Evolutionary conservation across 1,284 basidiomycete genomes (phyloP).

Genomic region (Ceratobasidium sp.): DNA sequence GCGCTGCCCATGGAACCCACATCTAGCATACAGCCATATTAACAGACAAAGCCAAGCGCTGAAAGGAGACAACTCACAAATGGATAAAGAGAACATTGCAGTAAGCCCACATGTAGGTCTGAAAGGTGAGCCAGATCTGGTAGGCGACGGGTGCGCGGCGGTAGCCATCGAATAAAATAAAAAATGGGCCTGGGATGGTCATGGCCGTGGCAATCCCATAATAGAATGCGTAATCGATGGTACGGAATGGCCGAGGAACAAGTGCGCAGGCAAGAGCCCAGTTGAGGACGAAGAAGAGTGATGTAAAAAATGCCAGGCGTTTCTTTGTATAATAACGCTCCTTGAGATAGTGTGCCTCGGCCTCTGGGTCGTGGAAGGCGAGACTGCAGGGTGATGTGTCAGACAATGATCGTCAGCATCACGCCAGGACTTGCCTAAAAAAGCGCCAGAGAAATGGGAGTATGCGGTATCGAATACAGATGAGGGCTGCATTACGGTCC

Average conservation of each 20-base stretch:
- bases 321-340: slow-evolving; percentile 47
- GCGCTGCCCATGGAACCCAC: slow-evolving; percentile 39
- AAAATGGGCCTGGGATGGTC: slow-evolving; percentile 59
- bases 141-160: slow-evolving; percentile 68
- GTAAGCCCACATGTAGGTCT: slow-evolving; percentile 20
- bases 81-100: slow-evolving; percentile 57
- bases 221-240: slow-evolving; percentile 69
- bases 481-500: slow-evolving; percentile 27
- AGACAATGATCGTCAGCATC: not conserved
- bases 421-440: slow-evolving; percentile 34
- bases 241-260: slow-evolving; percentile 60
- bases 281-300: slow-evolving; percentile 72
- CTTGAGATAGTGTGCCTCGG: slow-evolving; percentile 47
- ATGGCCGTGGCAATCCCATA: slow-evolving; percentile 65
- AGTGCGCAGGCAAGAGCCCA: slow-evolving; percentile 66
- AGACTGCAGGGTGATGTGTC: slow-evolving; percentile 21
- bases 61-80: slow-evolving; percentile 65
- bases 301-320: slow-evolving; percentile 69
- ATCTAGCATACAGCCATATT: slow-evolving; percentile 48
- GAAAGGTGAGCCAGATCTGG: slow-evolving; percentile 65
- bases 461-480: slow-evolving; percentile 39
- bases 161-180: slow-evolving; percentile 77
- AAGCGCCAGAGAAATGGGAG: slow-evolving; percentile 39
- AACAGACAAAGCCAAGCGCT: slow-evolving; percentile 46
- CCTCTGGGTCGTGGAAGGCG: slow-evolving; percentile 43